Evolutionary conservation across 495 filamentous ascomycete genomes (phyloP), one percentile per base, ranked within the genome.

Genomic region (Copromyces sp.): DNA sequence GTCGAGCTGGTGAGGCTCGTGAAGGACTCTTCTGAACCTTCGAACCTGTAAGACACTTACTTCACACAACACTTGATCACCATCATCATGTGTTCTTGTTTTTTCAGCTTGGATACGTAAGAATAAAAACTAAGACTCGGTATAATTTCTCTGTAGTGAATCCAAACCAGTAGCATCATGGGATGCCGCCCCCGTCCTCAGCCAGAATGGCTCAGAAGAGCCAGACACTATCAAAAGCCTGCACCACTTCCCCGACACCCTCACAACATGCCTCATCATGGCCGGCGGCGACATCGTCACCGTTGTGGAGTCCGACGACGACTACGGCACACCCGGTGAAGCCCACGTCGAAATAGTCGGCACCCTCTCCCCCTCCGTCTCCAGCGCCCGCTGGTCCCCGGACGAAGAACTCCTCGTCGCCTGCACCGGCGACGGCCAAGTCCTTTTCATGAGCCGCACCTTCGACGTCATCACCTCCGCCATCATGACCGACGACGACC

Each of bases 391-490:
- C 73, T 99, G 95, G 95, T 97, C 95, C 16, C 95, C 95, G 24
- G 95, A 98, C 77, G 94, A 96, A 77, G 95, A 97, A 79, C 84
- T 98, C 41, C 81, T 99, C 40, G 92, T 91, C 69, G 89, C 98
- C 68, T 88, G 87, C 37, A 97, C 95, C 4, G 87, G 87, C 72
- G 92, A 90, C 61, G 87, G 88, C 72, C 97, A 94, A 5, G 84
- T 96, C 42, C 82, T 98, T 70, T 93, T 97, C 75, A 97, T 99
- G 95, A 97, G 93, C 24, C 86, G 94, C 73, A 89, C 90, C 53
- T 97, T 97, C 75, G 95, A 98, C 77, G 90, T 90, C 76, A 87
- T 96, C 70, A 86, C 89, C 8, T 90, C 92, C 76, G 86, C 92
- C 72, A 85, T 85, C 14, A 90, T 97, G 75, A 86, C 87, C 4